Percentiles rank a stretch among this genome's conserved stretches.
These are phyloP conservation scores for Claviceps spartinae DNA, from an alignment of 2,329 filamentous ascomycete species.

Conservation along the genomic window DNA sequence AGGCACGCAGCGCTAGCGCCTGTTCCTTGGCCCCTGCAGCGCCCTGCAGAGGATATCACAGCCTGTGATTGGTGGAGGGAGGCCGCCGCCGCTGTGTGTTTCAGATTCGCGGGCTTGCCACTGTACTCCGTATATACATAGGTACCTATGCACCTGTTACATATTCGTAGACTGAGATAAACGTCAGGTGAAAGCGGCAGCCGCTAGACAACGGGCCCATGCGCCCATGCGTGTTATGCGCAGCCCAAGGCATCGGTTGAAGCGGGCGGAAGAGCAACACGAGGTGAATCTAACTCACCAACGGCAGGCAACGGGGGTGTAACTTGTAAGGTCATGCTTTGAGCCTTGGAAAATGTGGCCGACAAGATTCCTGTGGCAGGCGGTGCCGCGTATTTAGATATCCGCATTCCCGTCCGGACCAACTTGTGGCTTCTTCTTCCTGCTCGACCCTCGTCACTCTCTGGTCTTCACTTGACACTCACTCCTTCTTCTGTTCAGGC, in stretches of 20 bases:
- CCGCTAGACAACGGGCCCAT: no score
- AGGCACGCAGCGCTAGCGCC: background rate
- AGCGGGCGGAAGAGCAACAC: no score
- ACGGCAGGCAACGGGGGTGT: no score
- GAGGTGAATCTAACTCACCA: no score
- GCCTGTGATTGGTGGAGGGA: conserved; percentile 4
- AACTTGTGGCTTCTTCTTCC: background rate
- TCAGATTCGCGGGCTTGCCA: background rate
- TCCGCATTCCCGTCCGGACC: conserved; percentile 7
- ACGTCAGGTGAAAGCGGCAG: no score
- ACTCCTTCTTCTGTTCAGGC: conserved; percentile 3
- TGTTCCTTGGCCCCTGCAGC: background rate
- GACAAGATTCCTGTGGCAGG: background rate
- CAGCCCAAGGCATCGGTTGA: no score
- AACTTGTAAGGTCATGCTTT: no score
- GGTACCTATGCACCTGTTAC: no score
- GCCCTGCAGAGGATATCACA: background rate
- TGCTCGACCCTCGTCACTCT: background rate
- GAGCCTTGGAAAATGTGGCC: background rate
- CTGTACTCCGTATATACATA: no score
- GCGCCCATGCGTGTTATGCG: no score
- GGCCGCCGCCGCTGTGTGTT: background rate
- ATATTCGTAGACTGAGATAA: no score
- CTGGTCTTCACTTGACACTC: background rate
- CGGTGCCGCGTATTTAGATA: conserved; percentile 9